Evolutionary conservation across 2,329 filamentous ascomycete species (phyloP), one percentile per base, ranked within the genome.

Genomic region (Akanthomyces uredinophilus): DNA sequence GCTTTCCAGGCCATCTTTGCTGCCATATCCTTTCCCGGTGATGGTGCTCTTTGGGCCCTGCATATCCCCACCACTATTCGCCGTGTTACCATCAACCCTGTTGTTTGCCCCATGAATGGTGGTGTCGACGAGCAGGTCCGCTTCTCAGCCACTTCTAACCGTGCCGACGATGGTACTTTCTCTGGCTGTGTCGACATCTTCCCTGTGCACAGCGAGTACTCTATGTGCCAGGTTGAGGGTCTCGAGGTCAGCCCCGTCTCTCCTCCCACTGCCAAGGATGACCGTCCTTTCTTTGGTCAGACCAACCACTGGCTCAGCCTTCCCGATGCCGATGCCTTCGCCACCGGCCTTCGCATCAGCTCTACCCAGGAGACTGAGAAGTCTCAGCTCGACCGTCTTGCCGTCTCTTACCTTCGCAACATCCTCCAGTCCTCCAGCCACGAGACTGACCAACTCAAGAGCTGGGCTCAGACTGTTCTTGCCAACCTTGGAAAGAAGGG

Each of bases 1-100:
- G 70, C 72, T 1, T 70, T 78, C 61, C 77, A 78, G 62, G 64
- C 70, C 5, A 62, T 71, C 11, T 67, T 77, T 5, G 65, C 70
- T 1, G 73, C 75, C 1, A 71, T 68, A 51, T 68, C 69, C 5
- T 71, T 65, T 24, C 76, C 76, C 0, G 70, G 69, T 0, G 72
- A 75, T 46, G 73, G 69, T 4, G 66, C 66, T 4, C 66, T 78
- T 4, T 72, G 70, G 67, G 64, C 70, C 1, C 64, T 72, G 3
- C 69, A 73, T 52, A 63, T 77, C 2, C 73, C 74, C 3, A 69
- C 67, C 0, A 63, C 49, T 14, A 71, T 76, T 14, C 59, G 65
- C 16, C 60, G 62, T 24, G 64, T 70, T 11, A 53, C 46, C 43
- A 58, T 63, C 50, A 60, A 60, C 44, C 62, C 62, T 13, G 54